These are phyloP conservation scores for Pythium brachiatum DNA, from an alignment of 352 stramenopile species.

Conservation along the genomic window DNA sequence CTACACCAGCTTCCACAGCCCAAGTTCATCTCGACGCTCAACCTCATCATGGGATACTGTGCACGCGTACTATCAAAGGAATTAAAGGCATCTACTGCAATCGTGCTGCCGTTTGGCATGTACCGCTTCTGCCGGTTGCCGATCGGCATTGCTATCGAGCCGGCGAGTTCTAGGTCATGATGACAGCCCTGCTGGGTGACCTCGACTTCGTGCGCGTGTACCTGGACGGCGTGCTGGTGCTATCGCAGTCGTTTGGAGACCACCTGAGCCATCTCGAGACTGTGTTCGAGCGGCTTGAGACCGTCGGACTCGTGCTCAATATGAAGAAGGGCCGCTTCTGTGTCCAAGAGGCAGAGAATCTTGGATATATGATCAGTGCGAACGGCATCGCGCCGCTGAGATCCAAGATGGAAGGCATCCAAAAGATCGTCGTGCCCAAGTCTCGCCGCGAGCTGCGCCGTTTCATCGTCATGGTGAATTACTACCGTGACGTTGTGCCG, in stretches of 20 bases:
- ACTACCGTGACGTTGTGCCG: neutral
- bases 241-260: neutral
- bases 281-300: neutral
- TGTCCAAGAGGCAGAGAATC: neutral
- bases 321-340: neutral
- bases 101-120: neutral
- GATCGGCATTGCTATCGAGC: neutral
- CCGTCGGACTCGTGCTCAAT: neutral
- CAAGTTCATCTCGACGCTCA: neutral
- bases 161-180: neutral
- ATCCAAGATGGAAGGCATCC: neutral
- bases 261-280: neutral
- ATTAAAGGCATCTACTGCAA: neutral
- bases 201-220: neutral
- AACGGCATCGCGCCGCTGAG: neutral
- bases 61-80: neutral
- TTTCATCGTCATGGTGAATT: neutral
- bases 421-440: neutral
- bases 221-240: neutral
- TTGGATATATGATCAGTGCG: neutral
- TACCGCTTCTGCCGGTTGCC: neutral
- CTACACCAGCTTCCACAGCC: neutral
- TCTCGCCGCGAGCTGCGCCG: neutral
- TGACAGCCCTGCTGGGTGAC: neutral
- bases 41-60: neutral